phyloP scores from a whole-genome alignment of 1,284 basidiomycete species.

The Heterobasidion annosum region DNA sequence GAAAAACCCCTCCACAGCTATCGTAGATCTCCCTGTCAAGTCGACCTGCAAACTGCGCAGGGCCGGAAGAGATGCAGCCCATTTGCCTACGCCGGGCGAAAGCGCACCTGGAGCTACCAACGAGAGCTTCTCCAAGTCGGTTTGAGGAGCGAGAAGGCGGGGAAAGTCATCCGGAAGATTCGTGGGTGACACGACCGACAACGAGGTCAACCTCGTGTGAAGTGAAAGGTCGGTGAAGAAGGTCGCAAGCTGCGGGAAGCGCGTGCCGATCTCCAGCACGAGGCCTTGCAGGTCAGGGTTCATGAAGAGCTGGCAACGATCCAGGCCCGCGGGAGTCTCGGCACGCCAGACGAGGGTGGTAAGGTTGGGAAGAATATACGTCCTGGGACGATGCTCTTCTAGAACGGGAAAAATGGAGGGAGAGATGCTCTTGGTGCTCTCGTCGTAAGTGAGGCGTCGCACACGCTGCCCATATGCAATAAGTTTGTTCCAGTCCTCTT shows the following conservation, averaged over 20 bases:
- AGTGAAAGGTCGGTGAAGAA: slow-evolving; percentile 56
- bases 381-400: slow-evolving; percentile 48
- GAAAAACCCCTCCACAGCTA: slow-evolving; percentile 70
- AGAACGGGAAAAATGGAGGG: slow-evolving; percentile 57
- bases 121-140: slow-evolving; percentile 47
- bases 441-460: slow-evolving; percentile 58
- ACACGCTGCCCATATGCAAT: slow-evolving; percentile 59
- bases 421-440: slow-evolving; percentile 51
- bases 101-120: slow-evolving; percentile 66
- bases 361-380: slow-evolving; percentile 60
- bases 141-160: slow-evolving; percentile 49
- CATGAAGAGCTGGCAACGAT: slow-evolving; percentile 55
- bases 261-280: slow-evolving; percentile 50
- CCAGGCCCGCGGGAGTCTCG: slow-evolving; percentile 53
- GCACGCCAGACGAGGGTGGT: slow-evolving; percentile 62
- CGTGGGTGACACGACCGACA: slow-evolving; percentile 60
- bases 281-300: slow-evolving; percentile 48
- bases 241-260: slow-evolving; percentile 44
- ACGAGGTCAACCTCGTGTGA: slow-evolving; percentile 49
- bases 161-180: slow-evolving; percentile 63
- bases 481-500: slow-evolving; percentile 58
- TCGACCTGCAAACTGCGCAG: slow-evolving; percentile 60
- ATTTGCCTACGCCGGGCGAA: slow-evolving; percentile 56
- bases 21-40: slow-evolving; percentile 53
- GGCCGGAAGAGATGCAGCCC: slow-evolving; percentile 50